Conservation (phyloP, 2,329 filamentous ascomycete genomes). For the Amauroascus niger region DNA sequence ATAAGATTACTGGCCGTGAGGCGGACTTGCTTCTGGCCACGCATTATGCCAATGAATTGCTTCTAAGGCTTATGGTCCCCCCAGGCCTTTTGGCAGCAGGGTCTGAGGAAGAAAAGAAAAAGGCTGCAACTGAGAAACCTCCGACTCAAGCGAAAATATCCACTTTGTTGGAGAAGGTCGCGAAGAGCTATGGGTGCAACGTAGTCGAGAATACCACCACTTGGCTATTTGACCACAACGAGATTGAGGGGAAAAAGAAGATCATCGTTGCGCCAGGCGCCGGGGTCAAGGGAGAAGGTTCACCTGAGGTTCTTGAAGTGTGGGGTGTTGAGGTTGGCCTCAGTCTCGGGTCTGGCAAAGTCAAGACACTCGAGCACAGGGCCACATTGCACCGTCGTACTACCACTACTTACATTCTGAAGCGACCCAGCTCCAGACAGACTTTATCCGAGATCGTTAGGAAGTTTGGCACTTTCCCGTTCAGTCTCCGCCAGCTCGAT, state of each 20-base stretch:
- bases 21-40: slow-evolving; percentile 86
- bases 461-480: slow-evolving; percentile 96
- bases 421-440: slow-evolving; percentile 86
- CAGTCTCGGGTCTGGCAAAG: slow-evolving; percentile 82
- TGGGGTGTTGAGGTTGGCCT: slow-evolving; percentile 98
- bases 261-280: slow-evolving; percentile 75
- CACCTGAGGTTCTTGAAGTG: slow-evolving; percentile 80
- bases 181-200: slow-evolving; percentile 81
- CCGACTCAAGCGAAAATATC: slow-evolving; percentile 82
- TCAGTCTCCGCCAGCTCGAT: slow-evolving; percentile 92
- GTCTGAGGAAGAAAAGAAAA: slow-evolving; percentile 90
- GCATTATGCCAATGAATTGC: slow-evolving; percentile 89
- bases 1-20: slow-evolving; percentile 60
- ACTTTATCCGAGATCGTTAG: slow-evolving; percentile 89
- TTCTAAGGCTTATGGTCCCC: slow-evolving; percentile 82
- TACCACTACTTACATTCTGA: slow-evolving; percentile 80
- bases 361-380: slow-evolving; percentile 81
- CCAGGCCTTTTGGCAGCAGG: slow-evolving; percentile 75
- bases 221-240: slow-evolving; percentile 92
- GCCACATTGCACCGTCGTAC: slow-evolving; percentile 90
- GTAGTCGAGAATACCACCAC: slow-evolving; percentile 96
- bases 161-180: slow-evolving; percentile 78
- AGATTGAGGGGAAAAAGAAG: slow-evolving; percentile 97
- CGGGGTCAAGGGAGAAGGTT: slow-evolving; percentile 83
- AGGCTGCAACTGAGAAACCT: slow-evolving; percentile 71